Evolutionary conservation across 2,329 filamentous ascomycete genomes (phyloP).

Genomic region (Neospermospora avenae): DNA sequence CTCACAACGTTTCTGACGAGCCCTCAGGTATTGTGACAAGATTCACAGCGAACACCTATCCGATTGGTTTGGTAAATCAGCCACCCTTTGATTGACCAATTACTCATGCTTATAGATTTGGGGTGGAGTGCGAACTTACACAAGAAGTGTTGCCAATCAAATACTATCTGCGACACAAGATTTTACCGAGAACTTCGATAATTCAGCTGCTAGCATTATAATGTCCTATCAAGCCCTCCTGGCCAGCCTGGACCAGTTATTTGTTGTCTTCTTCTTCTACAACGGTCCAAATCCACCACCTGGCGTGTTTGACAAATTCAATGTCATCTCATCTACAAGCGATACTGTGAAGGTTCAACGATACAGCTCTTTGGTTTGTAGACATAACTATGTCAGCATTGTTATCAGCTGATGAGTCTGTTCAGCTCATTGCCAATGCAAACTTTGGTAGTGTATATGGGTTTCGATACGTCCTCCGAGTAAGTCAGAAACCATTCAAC

Average conservation of each 20-base stretch:
- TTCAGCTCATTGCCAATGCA: constrained; percentile 18
- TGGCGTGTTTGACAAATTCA: constrained; percentile 26
- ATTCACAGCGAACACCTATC: constrained; percentile 34
- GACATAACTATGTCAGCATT: no score
- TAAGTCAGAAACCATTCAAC: constrained; percentile 3
- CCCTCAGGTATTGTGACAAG: constrained; percentile 36
- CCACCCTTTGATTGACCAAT: not conserved
- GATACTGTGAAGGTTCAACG: constrained; percentile 24
- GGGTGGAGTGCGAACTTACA: constrained; percentile 39
- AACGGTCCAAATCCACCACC: constrained; percentile 35
- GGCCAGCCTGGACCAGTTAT: constrained; percentile 22
- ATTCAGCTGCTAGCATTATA: constrained; percentile 36
- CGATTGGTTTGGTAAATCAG: constrained; percentile 31
- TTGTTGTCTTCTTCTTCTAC: constrained; percentile 38
- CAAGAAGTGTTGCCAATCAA: constrained; percentile 26
- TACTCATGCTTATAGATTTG: constrained; percentile 32
- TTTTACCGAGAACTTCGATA: constrained; percentile 53
- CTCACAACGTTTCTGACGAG: constrained; percentile 20
- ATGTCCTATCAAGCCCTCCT: constrained; percentile 25
- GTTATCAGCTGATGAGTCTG: not conserved
- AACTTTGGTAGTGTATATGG: constrained; percentile 15
- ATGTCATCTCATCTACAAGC: constrained; percentile 10
- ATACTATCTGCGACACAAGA: constrained; percentile 49
- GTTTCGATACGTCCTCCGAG: constrained; percentile 23
- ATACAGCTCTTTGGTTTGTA: constrained; percentile 36